Conservation (phyloP, 331 rosid species). For the Pyrus hybrid region DNA sequence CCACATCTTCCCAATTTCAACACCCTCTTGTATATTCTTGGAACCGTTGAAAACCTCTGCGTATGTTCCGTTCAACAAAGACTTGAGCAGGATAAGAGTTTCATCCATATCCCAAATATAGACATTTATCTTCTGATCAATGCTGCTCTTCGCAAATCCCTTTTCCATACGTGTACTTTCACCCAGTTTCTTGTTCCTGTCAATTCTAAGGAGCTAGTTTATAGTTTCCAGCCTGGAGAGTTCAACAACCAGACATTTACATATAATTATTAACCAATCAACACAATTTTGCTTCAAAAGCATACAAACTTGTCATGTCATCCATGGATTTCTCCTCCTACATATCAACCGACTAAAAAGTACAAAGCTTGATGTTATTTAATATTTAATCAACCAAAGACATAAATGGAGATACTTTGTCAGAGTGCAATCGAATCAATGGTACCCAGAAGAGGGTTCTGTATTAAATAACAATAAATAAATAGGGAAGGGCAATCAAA, state of each 20-base stretch:
- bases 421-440: too few species aligned
- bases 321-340: not conserved
- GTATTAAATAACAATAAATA: too few species aligned
- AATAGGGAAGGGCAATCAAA: too few species aligned
- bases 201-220: not conserved
- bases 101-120: constrained; percentile 96
- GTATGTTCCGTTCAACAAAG: constrained; percentile 72
- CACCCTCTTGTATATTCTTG: constrained; percentile 69
- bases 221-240: constrained; percentile 1
- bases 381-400: not conserved
- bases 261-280: not conserved
- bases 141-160: constrained; percentile 13
- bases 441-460: too few species aligned
- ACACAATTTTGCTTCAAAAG: not conserved
- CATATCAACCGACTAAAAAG: not conserved
- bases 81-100: constrained; percentile 80
- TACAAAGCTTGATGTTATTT: not conserved
- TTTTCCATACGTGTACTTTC: constrained; percentile 14
- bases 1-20: constrained; percentile 79
- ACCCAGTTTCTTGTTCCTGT: constrained; percentile 27
- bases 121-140: constrained; percentile 42
- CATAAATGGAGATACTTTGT: too few species aligned
- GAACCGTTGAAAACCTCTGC: constrained; percentile 57
- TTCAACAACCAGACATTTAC: constrained; percentile 10
- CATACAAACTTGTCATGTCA: not conserved